Base-by-base conservation (phyloP, 2,329 filamentous ascomycete species). In the Ramularia endophylla region DNA sequence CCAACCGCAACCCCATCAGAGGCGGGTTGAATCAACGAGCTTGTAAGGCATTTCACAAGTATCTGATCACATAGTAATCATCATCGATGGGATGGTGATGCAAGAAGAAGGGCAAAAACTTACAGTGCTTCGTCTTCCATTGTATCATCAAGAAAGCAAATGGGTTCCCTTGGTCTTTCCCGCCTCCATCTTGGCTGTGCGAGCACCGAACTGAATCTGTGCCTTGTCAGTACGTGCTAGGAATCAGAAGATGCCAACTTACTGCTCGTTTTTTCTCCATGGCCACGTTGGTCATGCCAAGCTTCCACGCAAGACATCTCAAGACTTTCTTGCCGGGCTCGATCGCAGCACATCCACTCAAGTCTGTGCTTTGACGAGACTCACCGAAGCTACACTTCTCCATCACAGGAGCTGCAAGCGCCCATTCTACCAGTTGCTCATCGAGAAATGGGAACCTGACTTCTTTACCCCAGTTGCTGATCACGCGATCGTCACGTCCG, bases 251-350 rank as follows among this genome's bases (percentile, higher is more conserved):
- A 11, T 12, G 25, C 8, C 2, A 8, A 69, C 81, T 61, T 68
- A 88, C 85, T 13, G 90, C 90, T 58, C 89, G 75, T 67, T 98
- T 98, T 73, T 92, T 95, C 65, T 97, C 89, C n/a, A 68, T 68
- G 4, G 90, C 82, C 2, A 88, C 85, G 5, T 65, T 67, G 2
- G 62, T 62, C 77, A 97, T 81, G 3, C 82, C 85, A 27, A 95
- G 65, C 20, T 79, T 74, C 62, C 80, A 76, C 0, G 89, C 87
- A 16, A 95, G 65, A 16, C 94, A 71, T 16, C 92, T 75, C 38
- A 98, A 66, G 1, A 89, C 72, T 56, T 84, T 80, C 66, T 98
- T 98, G 12, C 81, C 87, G 0, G 85, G 75, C 51, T 94, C 87
- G 5, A 90, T 68, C 11, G 63, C 58, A 12, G 41, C 44, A 27